These are phyloP conservation scores for Kernera saxatilis DNA, from an alignment of 345 rosid species.

Conservation along the genomic window DNA sequence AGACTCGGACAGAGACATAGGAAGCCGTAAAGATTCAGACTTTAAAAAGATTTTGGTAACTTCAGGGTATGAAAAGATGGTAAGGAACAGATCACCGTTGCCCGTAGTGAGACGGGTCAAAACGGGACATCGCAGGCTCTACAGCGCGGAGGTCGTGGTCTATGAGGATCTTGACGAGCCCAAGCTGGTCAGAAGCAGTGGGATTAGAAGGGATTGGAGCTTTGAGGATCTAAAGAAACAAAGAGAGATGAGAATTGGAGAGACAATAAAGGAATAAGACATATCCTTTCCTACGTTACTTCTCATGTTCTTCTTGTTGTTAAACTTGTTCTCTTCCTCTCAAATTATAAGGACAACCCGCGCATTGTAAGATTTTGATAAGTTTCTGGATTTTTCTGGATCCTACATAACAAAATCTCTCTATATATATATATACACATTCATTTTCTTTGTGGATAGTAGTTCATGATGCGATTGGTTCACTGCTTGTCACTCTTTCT, in stretches of 20 bases:
- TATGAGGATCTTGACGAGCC: slow-evolving; percentile 37
- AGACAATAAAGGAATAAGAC: slow-evolving; percentile 26
- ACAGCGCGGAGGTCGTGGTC: slow-evolving; percentile 29
- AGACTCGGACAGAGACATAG: slow-evolving; percentile 29
- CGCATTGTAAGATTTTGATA: not conserved
- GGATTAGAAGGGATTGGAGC: slow-evolving; percentile 96
- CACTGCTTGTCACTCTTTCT: too few species aligned
- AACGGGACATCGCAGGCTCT: slow-evolving; percentile 37
- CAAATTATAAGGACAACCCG: not conserved
- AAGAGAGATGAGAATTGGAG: slow-evolving; percentile 22
- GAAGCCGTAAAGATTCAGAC: slow-evolving; percentile 27
- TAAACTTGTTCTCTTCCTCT: not conserved
- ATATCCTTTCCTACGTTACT: not conserved
- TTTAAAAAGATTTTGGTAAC: slow-evolving; percentile 39
- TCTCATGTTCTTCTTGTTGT: not conserved
- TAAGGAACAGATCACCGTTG: slow-evolving; percentile 16
- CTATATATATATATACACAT: not conserved
- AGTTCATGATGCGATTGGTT: too few species aligned
- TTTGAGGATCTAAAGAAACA: slow-evolving; percentile 62
- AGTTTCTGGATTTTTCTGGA: not conserved
- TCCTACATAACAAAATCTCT: not conserved
- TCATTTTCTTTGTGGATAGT: slow-evolving; percentile 14
- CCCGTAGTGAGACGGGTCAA: slow-evolving; percentile 29
- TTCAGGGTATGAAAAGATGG: slow-evolving; percentile 18
- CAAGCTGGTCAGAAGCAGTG: slow-evolving; percentile 68